These are phyloP conservation scores for Luzula sylvatica DNA, from an alignment of 176 grass and related monocot genomes.

Conservation along the genomic window DNA sequence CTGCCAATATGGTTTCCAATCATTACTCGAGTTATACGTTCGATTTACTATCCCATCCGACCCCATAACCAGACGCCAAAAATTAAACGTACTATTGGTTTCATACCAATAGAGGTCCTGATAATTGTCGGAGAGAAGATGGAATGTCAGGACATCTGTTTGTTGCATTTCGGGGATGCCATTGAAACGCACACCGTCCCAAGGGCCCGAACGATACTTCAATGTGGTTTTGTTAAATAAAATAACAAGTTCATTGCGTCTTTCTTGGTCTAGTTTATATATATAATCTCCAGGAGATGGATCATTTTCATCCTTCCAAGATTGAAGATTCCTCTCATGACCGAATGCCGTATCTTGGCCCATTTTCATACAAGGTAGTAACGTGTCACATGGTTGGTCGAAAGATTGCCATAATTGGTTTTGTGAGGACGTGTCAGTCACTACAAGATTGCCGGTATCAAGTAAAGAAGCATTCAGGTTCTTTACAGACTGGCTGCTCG, in stretches of 20 bases:
- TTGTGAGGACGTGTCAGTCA: not conserved
- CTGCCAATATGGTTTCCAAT: slow-evolving; percentile 6
- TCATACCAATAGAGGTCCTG: not conserved
- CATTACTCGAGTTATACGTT: not conserved
- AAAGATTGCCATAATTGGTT: not conserved
- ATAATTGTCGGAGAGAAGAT: not conserved
- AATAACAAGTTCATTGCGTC: slow-evolving; percentile 2
- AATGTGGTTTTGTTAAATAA: not conserved
- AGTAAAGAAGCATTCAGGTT: slow-evolving; percentile 1
- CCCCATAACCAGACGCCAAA: not conserved
- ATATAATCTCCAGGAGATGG: slow-evolving; percentile 4
- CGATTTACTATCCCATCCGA: slow-evolving; percentile 3
- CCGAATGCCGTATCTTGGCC: not conserved
- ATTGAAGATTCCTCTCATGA: slow-evolving; percentile 3
- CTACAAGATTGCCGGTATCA: not conserved
- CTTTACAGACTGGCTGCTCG: not conserved
- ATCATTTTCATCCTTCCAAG: slow-evolving; percentile 5
- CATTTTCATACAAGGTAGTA: not conserved
- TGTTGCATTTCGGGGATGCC: slow-evolving; percentile 2
- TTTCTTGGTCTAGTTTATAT: not conserved
- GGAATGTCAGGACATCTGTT: not conserved
- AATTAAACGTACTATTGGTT: not conserved
- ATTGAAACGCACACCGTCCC: not conserved
- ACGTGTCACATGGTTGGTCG: slow-evolving; percentile 4
- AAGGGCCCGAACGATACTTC: slow-evolving; percentile 1